Base-by-base conservation (phyloP, 768 basidiomycete genomes). In the Mycena capillaripes region DNA sequence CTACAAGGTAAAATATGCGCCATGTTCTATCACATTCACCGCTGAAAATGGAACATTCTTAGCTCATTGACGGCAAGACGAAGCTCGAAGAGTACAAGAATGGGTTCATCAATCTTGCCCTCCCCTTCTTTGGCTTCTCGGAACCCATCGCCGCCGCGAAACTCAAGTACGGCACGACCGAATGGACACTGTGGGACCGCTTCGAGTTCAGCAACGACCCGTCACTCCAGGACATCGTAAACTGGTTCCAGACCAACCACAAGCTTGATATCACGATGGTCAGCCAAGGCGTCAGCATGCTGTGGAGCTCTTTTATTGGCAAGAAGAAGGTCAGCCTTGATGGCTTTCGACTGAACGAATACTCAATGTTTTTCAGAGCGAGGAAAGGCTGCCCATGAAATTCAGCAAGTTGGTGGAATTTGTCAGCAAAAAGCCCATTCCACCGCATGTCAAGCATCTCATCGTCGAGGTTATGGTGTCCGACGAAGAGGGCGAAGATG, bases 81-180 rank as follows among this genome's bases (percentile, higher is more conserved):
- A 94, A 95, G 79, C 86, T 99, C 17, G 98, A 99, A 75, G 89
- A 93, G 57, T 99, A 95, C 89, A 98, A 98, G 89, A 99, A 99
- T 78, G 97, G 97, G 44, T 99, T 99, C 82, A 90, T 99, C 78
- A 99, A 99, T 82, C 88, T 99, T 64, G 98, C 98, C 4, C 84
- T 99, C 64, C 98, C 98, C 1, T 99, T 99, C 92, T 99, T 99
- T 79, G 98, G 96, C 30, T 99, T 99, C 87, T 98, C 97, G 2
- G 98, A 99, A 78, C 98, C 98, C 14, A 95, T 99, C 73, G 92
- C 91, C 4, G 96, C 97, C 23, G 78, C 89, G 72, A 98, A 97
- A 86, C 87, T 91, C 74, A 97, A 97, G 88, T 98, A 96, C 80
- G 91, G 92, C 65, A 81, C 86, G 52, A 94, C 89, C 1, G 96